Base-by-base conservation (phyloP, 805 yeast species). In the Candida rishiriensis region DNA sequence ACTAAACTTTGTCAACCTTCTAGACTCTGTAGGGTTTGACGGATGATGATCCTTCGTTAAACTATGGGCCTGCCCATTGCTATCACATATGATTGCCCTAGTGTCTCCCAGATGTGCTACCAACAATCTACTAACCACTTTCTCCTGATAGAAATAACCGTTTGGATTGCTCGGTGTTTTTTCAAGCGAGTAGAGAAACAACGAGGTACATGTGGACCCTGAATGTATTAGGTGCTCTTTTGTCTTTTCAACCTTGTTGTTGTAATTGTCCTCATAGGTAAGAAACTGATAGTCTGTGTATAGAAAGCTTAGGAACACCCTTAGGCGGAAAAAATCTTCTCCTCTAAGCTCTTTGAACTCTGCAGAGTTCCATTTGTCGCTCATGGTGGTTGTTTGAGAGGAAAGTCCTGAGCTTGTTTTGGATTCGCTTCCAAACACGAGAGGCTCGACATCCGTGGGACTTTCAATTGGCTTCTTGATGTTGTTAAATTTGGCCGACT, bases 61-160 rank as follows among this genome's bases (percentile, higher is more conserved):
- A 15, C 87, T 72, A 53, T 83, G 90, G 1, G 95, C 95, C 34
- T 76, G 67, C 2, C 98, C 98, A 43, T 73, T 64, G 44, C 74
- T 75, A 63, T 90, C 98, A 51, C 93, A 85, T n/a, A 93, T 55
- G 2, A 93, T 74, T 6, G 95, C 88, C 49, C 86, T 77, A 3
- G 97, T 85, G 60, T 93, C 99, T 6, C 99, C 99, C 12, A 91
- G 81, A 59, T 93, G 99, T 1, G 95, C 90, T 15, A 90, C 78
- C 1, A 86, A 74, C 17, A 93, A 63, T 54, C 81, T 80, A 17
- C 88, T 72, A 11, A 84, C 67, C 3, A 85, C 82, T 9, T 73
- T 69, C n/a, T 81, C 77, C 48, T 82, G 79, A 66, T 90, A 83
- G 62, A 74, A 84, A 55, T 70, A 75, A 21, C 57, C 59, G 50